Evolutionary conservation across 768 basidiomycete genomes (phyloP).

Genomic region (Clitopilus passeckerianus): DNA sequence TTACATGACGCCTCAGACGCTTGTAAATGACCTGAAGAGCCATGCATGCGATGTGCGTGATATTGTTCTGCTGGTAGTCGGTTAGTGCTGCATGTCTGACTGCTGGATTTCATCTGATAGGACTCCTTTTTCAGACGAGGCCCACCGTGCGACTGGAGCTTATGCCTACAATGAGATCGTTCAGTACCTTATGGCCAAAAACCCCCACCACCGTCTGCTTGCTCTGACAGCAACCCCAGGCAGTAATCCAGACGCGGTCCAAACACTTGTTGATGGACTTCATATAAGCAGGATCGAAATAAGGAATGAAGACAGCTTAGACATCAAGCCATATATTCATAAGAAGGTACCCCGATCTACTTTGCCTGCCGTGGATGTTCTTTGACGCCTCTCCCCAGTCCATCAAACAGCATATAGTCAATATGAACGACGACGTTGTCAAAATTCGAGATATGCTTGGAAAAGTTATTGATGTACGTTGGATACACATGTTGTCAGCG

Average conservation of each 20-base stretch:
- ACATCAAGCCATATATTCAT: constrained; percentile 81
- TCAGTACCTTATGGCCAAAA: constrained; percentile 88
- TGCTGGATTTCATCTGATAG: not conserved
- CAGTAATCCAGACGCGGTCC: constrained; percentile 78
- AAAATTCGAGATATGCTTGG: constrained; percentile 64
- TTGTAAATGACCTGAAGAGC: constrained; percentile 77
- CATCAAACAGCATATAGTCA: constrained; percentile 74
- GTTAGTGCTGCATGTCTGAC: constrained; percentile 30
- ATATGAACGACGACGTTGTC: constrained; percentile 62
- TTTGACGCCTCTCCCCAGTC: constrained; percentile 37
- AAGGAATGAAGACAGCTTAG: constrained; percentile 84
- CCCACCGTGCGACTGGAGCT: constrained; percentile 89
- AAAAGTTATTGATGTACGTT: constrained; percentile 68
- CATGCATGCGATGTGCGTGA: constrained; percentile 74
- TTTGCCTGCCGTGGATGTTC: not conserved
- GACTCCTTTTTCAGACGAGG: constrained; percentile 64
- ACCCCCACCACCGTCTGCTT: constrained; percentile 87
- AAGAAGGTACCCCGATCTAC: constrained; percentile 56
- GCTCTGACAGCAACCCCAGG: constrained; percentile 97
- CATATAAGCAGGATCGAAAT: constrained; percentile 97
- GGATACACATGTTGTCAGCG: not conserved
- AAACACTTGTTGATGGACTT: constrained; percentile 83
- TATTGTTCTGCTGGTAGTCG: constrained; percentile 85
- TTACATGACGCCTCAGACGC: constrained; percentile 95
- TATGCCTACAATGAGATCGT: constrained; percentile 90